Evolutionary conservation across 495 filamentous ascomycete species (phyloP), one percentile per base, ranked within the genome.

Genomic region (Aspergillus carlsbadensis): DNA sequence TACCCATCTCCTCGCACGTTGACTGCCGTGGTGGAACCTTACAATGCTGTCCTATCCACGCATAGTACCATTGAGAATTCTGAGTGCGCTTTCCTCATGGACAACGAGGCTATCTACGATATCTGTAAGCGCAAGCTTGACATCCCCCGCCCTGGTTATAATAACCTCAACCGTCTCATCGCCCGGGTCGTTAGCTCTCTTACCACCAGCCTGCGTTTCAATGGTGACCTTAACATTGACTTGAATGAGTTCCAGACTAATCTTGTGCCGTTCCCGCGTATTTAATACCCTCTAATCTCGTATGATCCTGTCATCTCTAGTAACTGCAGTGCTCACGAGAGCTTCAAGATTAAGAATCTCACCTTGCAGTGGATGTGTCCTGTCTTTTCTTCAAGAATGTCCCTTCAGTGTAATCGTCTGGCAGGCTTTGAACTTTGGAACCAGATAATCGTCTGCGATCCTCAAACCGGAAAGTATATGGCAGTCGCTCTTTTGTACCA

Each of bases 1-100:
- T 86, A 97, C 46, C 95, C 94, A 58, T 98, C 94, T n/a, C 94
- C 94, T 68, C 98, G 97, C 86, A 95, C 98, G 64, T 98, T 94
- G 58, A 94, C 98, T 71, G 98, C 95, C 74, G 94, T 98, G 66
- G 94, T 98, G 72, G 94, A 98, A 83, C 94, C 94, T 56, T 98
- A 98, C 87, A 98, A 98, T 77, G 94, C 94, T 66, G 98, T 94
- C 65, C 88, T 98, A 60, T 98, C 94, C 67, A 84, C 98, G 59
- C 94, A 98, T 81, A 94, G 98, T 83, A 85, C 98, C 61, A 93
- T 98, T 72, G 94, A 98, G 86, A 96, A 98, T 86, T 98, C 95
- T 43, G 94, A 98, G 72, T 92, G 97, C 89, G 98, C 94, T 73
- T 98, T 98, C 89, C 97, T 93, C 84, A 97, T 98, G 75, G 94